phyloP scores from a whole-genome alignment of 2,329 filamentous ascomycete genomes.

The Aspergillus arachidicola region DNA sequence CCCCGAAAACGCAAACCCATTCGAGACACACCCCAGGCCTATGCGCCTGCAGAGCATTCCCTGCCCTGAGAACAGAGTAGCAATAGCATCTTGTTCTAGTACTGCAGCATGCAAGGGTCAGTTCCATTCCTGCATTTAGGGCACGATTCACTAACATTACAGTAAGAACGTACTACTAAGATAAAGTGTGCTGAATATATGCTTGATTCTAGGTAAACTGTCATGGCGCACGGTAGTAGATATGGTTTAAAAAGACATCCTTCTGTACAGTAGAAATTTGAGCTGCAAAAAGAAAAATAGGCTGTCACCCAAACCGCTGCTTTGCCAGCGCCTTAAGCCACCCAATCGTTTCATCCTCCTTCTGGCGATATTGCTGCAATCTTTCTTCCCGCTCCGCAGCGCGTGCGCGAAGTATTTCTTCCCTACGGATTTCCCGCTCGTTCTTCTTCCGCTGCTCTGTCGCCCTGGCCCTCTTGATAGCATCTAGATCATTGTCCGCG shows the following conservation, averaged over 20 bases:
- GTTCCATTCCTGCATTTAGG: neutral
- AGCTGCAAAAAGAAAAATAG: neutral
- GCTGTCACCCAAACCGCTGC: slow-evolving; percentile 68
- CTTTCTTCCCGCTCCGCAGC: slow-evolving; percentile 79
- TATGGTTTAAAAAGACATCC: neutral
- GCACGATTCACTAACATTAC: neutral
- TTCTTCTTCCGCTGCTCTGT: slow-evolving; percentile 73
- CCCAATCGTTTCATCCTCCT: slow-evolving; percentile 82
- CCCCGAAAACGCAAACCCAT: no score
- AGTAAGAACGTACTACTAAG: neutral
- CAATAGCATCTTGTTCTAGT: no score
- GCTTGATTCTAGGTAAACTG: neutral
- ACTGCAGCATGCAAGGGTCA: neutral
- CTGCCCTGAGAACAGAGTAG: neutral
- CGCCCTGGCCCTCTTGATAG: slow-evolving; percentile 67
- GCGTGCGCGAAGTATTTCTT: slow-evolving; percentile 76
- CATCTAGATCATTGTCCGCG: slow-evolving; percentile 60
- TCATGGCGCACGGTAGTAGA: neutral
- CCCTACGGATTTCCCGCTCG: slow-evolving; percentile 78
- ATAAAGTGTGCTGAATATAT: neutral
- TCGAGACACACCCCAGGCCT: neutral
- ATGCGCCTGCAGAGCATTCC: neutral
- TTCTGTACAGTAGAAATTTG: neutral
- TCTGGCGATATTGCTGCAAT: slow-evolving; percentile 67
- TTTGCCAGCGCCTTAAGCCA: slow-evolving; percentile 78